Base-by-base conservation (phyloP, 345 rosid species). In the Brassica nigra region DNA sequence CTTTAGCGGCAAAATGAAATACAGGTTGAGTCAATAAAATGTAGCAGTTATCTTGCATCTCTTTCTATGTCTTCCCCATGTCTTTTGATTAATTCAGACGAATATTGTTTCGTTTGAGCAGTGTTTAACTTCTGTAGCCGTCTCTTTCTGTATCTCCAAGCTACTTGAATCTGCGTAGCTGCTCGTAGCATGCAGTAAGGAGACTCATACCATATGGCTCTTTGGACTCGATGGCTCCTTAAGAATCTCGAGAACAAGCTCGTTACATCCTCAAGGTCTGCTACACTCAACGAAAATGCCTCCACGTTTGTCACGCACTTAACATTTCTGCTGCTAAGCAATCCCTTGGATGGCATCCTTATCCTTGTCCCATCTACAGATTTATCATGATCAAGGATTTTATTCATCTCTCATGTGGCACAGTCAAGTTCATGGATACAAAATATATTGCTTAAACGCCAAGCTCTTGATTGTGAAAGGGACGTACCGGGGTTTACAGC, bases 221-320 rank as follows among this genome's bases (percentile, higher is more conserved):
- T 89, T 85, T 89, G 94, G 66, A 94, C 91, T 10, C 89, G 87
- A 62, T 89, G 88, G 63, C 82, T 87, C 30, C 91, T 85, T 64
- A 88, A 66, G 85, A 81, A 84, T 89, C 94, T 85, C 0, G 94
- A 77, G 71, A 84, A 92, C 72, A 84, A 78, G 73, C 87, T 83
- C 62, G 93, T 94, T 18, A 92, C 98, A 71, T 90, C 94, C 90
- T 94, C 88, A 36, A 92, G 85, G 76, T 94, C 97, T 49, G 86
- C 86, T 14, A 89, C 97, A 67, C 86, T 84, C 65, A 92, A 92
- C 18, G 93, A 86, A 81, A 94, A 94, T 11, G 97, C 93, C 85
- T 90, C 97, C 27, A 94, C 93, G 39, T 94, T 94, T 57, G 92
- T 85, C 76, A 86, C 62, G 63, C 98, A 94, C 80, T 54, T 83